phyloP scores from a whole-genome alignment of 2,329 filamentous ascomycete species.

The Diaporthe citrichinensis region DNA sequence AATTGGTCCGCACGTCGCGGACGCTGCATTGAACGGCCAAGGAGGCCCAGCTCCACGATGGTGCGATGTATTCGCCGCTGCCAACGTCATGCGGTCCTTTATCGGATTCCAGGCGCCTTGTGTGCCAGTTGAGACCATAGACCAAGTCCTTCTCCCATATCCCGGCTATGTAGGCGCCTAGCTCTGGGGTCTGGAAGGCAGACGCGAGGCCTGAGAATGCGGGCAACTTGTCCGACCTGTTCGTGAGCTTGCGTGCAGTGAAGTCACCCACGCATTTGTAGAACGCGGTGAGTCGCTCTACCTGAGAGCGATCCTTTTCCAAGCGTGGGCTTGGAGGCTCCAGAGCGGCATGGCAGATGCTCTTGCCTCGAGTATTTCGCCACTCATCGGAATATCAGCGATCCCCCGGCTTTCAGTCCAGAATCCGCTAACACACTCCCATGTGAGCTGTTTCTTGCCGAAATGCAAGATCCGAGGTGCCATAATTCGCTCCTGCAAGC shows the following conservation, averaged over 20 bases:
- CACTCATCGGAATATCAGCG: not conserved
- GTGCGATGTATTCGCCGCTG: not conserved
- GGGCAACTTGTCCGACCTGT: not conserved
- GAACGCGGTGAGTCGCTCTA: not conserved
- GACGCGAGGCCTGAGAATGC: not conserved
- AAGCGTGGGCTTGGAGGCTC: not conserved
- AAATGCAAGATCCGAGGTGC: not conserved
- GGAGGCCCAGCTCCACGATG: not conserved
- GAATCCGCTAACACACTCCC: not conserved
- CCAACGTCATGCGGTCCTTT: not conserved
- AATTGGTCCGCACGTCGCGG: no score
- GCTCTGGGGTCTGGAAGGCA: not conserved
- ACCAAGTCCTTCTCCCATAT: not conserved
- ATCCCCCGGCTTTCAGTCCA: not conserved
- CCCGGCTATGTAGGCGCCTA: not conserved
- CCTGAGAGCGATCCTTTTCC: not conserved
- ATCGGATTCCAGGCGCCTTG: accelerated
- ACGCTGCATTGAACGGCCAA: no score
- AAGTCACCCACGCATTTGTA: not conserved
- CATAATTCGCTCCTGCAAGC: not conserved
- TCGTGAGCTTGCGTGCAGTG: not conserved
- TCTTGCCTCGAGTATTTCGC: not conserved
- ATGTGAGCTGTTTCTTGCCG: not conserved
- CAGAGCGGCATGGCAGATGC: not conserved
- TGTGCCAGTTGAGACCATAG: not conserved